Base-by-base conservation (phyloP, 1,284 basidiomycete genomes). In the Moniliophthora roreri region DNA sequence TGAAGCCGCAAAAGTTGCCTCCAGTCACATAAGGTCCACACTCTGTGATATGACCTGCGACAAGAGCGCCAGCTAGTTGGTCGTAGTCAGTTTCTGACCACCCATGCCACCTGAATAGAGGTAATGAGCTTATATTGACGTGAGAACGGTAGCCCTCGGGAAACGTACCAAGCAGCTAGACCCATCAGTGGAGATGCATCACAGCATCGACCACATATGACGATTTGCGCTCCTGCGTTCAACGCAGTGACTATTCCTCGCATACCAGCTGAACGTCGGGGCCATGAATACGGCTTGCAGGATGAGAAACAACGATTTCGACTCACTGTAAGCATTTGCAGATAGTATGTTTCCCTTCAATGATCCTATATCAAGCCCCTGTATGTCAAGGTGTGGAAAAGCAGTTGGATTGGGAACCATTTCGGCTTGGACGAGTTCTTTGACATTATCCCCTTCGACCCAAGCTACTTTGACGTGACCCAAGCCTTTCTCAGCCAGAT, bases 41-140 rank as follows among this genome's bases (percentile, higher is more conserved):
- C 39, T 62, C 61, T n/a, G 59, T 62, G n/a, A 62, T 55, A 50
- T 63, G 61, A 15, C 62, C 62, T 10, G 62, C 62, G 2, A 63
- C 46, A 7, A 63, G 56, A 37, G 59, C 56, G 18, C 54, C 54
- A 11, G 62, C 60, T 32, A 63, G 57, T 45, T 56, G 51, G 24
- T 60, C 55, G 20, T 60, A 58, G 16, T 60, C 54, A n/a, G 50
- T 61, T 50, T 56, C 55, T 47, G 56, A 52, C 62, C 62, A 63
- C 18, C 52, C 56, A 28, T 63, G 61, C 60, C 61, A 63, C 55
- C 55, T 56, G 20, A n/a, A 28, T 7, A n/a, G 13, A 32, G 15
- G 5, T 7, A 24, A 16, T 4, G 39, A 26, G 9, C 23, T 20
- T 7, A n/a, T 7, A 37, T 21, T 23, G 49, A 32, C n/a, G 28